A percentile compares a stretch with the other conserved stretches of the same genome.
Conservation (phyloP, 164 flowering plant genomes). For the Vitis cinerea region DNA sequence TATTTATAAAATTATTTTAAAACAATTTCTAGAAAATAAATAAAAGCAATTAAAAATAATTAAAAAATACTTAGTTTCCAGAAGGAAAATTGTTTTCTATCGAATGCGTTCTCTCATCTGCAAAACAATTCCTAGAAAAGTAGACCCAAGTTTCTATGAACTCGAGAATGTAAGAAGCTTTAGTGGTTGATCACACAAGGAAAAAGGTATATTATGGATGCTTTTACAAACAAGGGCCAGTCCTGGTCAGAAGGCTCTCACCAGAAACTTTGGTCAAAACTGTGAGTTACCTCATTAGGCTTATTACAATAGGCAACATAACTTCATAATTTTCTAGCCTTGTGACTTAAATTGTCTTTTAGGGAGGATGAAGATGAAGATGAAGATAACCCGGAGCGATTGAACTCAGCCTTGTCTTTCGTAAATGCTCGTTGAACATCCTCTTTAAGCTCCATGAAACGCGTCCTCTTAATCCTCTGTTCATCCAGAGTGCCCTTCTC, state of each 20-base stretch:
- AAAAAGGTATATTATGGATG: not conserved
- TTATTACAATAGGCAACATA: constrained; percentile 5
- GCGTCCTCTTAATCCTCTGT: constrained; percentile 41
- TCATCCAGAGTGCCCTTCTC: constrained; percentile 59
- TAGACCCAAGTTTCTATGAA: no score
- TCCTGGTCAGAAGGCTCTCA: not conserved
- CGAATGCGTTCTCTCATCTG: no score
- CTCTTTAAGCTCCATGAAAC: constrained; percentile 58
- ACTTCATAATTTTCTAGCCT: constrained; percentile 17
- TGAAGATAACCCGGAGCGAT: constrained; percentile 35
- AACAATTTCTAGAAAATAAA: no score
- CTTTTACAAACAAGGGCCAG: constrained; percentile 5
- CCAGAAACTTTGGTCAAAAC: constrained; percentile 8
- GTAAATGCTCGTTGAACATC: constrained; percentile 58
- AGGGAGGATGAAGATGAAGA: constrained; percentile 39
- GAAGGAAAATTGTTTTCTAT: no score
- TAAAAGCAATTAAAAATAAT: no score
- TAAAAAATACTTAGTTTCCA: no score
- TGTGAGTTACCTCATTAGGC: not conserved
- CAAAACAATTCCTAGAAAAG: no score
- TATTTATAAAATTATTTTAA: no score
- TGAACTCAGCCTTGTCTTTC: constrained; percentile 53
- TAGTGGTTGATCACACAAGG: no score
- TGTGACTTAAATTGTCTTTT: constrained; percentile 19
- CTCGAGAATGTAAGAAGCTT: no score